Conservation (phyloP, 495 filamentous ascomycete species). For the Letharia columbiana region DNA sequence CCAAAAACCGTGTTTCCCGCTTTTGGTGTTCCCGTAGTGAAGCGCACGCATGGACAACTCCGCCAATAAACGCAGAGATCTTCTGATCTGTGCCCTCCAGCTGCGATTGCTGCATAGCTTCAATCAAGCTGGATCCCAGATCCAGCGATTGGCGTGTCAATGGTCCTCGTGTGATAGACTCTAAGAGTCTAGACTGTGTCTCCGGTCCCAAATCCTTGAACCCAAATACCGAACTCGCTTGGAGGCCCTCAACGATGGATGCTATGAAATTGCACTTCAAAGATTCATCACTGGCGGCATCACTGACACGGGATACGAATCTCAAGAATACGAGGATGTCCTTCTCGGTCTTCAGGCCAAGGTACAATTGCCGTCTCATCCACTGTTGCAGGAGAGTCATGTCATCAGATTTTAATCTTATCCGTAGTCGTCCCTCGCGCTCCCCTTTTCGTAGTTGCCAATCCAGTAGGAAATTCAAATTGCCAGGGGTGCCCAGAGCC, state of each 20-base stretch:
- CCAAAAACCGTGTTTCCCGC: not conserved
- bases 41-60: conserved; percentile 5
- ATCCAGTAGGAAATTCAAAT: conserved; percentile 28
- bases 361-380: conserved; percentile 32
- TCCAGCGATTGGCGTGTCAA: not conserved
- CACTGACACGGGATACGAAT: conserved; percentile 24
- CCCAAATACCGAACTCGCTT: conserved; percentile 13
- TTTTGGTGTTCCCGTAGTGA: not conserved
- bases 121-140: conserved; percentile 8
- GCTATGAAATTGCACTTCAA: not conserved
- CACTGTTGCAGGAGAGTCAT: conserved; percentile 25
- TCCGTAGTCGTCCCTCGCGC: not conserved
- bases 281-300: not conserved
- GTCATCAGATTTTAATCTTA: not conserved
- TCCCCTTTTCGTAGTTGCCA: conserved; percentile 11
- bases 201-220: conserved; percentile 1
- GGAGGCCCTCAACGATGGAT: conserved; percentile 13
- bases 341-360: conserved; percentile 32
- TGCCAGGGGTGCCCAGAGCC: conserved; percentile 36
- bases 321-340: conserved; percentile 34
- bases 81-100: not conserved
- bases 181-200: conserved; percentile 3
- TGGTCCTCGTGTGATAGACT: conserved; percentile 1
- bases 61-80: conserved; percentile 2
- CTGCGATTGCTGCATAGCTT: not conserved